These are phyloP conservation scores for thale cress (Arabidopsis thaliana) DNA, from an alignment of 345 rosid genomes.

Conservation along the genomic window DNA sequence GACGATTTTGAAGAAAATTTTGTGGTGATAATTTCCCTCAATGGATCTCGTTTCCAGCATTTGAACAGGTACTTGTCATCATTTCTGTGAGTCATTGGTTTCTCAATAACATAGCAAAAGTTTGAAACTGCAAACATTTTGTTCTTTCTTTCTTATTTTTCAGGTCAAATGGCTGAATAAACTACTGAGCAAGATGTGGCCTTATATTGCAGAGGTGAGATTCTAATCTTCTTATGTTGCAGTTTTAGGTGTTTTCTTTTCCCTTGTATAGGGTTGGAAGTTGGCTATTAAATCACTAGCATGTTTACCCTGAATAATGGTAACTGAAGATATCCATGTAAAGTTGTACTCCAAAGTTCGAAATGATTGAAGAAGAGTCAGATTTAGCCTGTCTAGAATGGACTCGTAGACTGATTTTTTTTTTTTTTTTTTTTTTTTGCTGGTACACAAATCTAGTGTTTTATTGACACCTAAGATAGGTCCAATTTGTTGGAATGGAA, in stretches of 20 bases:
- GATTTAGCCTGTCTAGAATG: conserved; percentile 23
- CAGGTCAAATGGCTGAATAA: too few relatives aligned
- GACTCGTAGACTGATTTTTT: conserved; percentile 3
- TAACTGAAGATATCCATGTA: conserved; percentile 18
- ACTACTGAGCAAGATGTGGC: too few relatives aligned
- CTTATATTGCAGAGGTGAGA: too few relatives aligned
- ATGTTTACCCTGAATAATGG: background rate
- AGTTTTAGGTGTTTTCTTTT: too few relatives aligned
- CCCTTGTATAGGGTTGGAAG: too few relatives aligned
- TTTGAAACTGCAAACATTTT: background rate
- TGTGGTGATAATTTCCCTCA: conserved; percentile 93
- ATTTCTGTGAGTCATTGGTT: background rate
- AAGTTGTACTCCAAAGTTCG: background rate
- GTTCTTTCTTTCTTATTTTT: conserved; percentile 18
- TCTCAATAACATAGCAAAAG: background rate
- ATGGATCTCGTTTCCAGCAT: conserved; percentile 99
- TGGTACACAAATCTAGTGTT: conserved; percentile 25
- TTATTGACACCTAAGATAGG: background rate
- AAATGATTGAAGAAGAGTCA: conserved; percentile 1
- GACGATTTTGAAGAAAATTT: conserved; percentile 92
- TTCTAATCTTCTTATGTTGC: too few relatives aligned
- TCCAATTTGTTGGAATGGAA: background rate
- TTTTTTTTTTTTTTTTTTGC: background rate
- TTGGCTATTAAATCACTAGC: too few relatives aligned
- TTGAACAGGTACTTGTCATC: conserved; percentile 74